Conservation (phyloP, 345 rosid species). For the Ceriops zippeliana region DNA sequence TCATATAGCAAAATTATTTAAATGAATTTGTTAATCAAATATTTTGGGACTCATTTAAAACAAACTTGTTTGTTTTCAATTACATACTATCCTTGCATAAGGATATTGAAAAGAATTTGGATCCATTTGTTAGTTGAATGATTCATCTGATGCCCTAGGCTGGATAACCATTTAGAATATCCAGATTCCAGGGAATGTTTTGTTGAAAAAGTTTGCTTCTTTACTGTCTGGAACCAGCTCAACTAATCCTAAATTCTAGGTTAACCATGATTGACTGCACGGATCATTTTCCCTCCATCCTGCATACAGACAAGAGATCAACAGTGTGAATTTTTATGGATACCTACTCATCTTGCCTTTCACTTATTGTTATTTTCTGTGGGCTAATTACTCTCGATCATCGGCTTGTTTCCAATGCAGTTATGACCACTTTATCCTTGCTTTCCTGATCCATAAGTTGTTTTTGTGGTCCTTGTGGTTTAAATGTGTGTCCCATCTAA, state of each 20-base stretch:
- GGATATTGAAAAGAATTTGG: too few species aligned
- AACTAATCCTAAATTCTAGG: not conserved
- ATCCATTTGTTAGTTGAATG: too few species aligned
- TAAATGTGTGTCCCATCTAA: constrained; percentile 1
- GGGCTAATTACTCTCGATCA: not conserved
- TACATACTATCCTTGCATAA: not conserved
- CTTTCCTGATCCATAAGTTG: not conserved
- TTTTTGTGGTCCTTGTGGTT: not conserved
- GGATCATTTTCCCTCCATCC: too few species aligned
- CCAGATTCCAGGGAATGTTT: too few species aligned
- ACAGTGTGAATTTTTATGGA: not conserved
- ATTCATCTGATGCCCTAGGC: too few species aligned
- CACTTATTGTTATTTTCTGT: not conserved
- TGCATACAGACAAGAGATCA: too few species aligned
- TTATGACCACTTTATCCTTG: not conserved
- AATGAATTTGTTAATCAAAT: not conserved
- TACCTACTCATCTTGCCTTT: not conserved
- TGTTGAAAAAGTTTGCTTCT: not conserved
- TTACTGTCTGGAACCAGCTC: not conserved
- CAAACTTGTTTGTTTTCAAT: not conserved
- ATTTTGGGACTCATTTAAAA: not conserved
- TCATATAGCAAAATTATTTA: not conserved
- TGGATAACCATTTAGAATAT: too few species aligned
- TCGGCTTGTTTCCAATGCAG: not conserved
- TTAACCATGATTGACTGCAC: too few species aligned